Evolutionary conservation across 192 early-diverging fungal genomes (phyloP), one percentile per base, ranked within the genome.

Genomic region (Neocallimastix lanati): DNA sequence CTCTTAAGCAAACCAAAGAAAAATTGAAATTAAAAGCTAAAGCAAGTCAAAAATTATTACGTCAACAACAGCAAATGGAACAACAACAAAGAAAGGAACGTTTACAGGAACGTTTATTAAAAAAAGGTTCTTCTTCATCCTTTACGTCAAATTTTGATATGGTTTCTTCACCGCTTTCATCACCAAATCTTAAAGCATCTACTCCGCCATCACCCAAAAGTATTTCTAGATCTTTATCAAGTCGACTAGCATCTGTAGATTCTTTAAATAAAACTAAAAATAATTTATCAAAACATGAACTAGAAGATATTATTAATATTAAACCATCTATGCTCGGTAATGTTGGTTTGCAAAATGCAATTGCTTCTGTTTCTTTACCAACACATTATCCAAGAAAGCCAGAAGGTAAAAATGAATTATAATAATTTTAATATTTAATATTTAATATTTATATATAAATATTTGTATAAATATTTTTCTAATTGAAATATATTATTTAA

Each of bases 341-440:
- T 85, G 95, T 95, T 87, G 96, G 96, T n/a, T 88, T 98, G 76
- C 93, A 95, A 78, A 98, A 98, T 81, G 94, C 96, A 0, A 88
- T 98, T 78, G 92, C 92, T 25, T 88, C 93, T 29, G 76, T 84
- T 36, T 50, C 82, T 13, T 29, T 78, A 81, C 86, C 28, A 82
- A 87, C 1, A 83, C 86, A 76, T 81, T 92, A 77, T 80, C 85
- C 28, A 85, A 92, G 78, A 88, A 87, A n/a, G 84, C 91, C 29
- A 94, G 92, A 90, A 88, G 94, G 33, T 93, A 50, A 33, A 33
- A 33, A 33, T 6, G 11, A 33, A 33, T 6, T 6, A 33, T 6
- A 33, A 33, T 21, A 50, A 13, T 4, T 21, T 21, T 21, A 21
- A 50, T 21, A 50, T 21, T 50, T 21, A 21, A 21, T 50, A 21